phyloP scores from a whole-genome alignment of 371 early-diverging fungal species.

The Actinomucor elegans region DNA sequence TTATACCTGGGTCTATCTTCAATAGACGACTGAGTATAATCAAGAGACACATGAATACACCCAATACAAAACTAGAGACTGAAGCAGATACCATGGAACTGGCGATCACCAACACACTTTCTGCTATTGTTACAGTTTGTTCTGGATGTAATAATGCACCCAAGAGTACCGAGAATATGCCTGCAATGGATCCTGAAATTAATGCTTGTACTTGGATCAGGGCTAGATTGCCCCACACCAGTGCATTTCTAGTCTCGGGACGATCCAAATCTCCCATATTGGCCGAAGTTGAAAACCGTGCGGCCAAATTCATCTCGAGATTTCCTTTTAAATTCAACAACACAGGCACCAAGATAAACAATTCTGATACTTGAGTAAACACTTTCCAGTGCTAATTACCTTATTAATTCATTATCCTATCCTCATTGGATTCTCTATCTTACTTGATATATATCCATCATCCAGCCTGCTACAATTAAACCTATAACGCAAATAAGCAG shows the following conservation, averaged over 20 bases:
- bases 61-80: slow-evolving; percentile 71
- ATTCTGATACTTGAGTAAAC: slow-evolving; percentile 70
- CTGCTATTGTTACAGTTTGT: slow-evolving; percentile 41
- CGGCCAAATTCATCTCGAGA: slow-evolving; percentile 86
- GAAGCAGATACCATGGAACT: slow-evolving; percentile 75
- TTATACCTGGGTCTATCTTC: slow-evolving; percentile 81
- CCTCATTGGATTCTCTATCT: too few species aligned
- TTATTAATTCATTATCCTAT: too few species aligned
- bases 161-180: slow-evolving; percentile 63
- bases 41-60: slow-evolving; percentile 71
- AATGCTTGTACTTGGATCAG: slow-evolving; percentile 75
- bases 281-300: slow-evolving; percentile 80
- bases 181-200: slow-evolving; percentile 70
- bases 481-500: slow-evolving; percentile 74
- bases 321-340: slow-evolving; percentile 88
- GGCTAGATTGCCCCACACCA: slow-evolving; percentile 69
- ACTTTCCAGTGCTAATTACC: slow-evolving; percentile 65
- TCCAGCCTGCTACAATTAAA: slow-evolving; percentile 72
- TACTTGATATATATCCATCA: slow-evolving; percentile 75
- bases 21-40: slow-evolving; percentile 66
- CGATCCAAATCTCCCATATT: slow-evolving; percentile 68
- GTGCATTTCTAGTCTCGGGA: slow-evolving; percentile 42
- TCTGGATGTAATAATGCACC: slow-evolving; percentile 61
- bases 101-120: slow-evolving; percentile 67
- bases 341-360: slow-evolving; percentile 85